These are phyloP conservation scores for Drosera spatulata DNA, from an alignment of 179 eudicot genomes.

Conservation along the genomic window DNA sequence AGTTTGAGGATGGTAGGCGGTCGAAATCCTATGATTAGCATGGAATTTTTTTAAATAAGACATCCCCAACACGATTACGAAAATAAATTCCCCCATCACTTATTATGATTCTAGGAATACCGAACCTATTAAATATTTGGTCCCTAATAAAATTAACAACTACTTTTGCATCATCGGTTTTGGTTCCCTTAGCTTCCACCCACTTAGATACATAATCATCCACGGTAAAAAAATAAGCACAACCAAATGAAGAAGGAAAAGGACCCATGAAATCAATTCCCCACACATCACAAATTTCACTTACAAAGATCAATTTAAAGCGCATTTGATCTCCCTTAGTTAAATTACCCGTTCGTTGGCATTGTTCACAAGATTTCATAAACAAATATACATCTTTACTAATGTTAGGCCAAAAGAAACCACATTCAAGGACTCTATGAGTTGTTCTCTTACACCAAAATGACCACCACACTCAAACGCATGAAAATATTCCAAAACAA, in stretches of 20 bases:
- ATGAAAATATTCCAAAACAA: background rate
- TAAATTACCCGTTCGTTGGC: background rate
- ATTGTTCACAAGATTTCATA: background rate
- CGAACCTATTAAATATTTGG: background rate
- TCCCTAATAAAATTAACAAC: background rate
- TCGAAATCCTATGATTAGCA: too few relatives aligned
- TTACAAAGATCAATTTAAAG: background rate
- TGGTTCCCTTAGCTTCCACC: background rate
- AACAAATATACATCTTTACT: background rate
- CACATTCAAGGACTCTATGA: conserved; percentile 1
- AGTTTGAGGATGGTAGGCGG: too few relatives aligned
- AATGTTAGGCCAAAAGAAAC: conserved; percentile 5
- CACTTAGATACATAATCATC: conserved; percentile 9
- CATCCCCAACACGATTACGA: background rate
- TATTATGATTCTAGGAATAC: background rate
- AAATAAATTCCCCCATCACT: conserved; percentile 6
- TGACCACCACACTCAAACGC: background rate
- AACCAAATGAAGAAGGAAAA: conserved; percentile 3
- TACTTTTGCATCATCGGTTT: background rate
- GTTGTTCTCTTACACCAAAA: background rate
- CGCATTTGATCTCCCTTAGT: conserved; percentile 3
- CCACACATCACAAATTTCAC: conserved; percentile 10
- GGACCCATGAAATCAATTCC: conserved; percentile 9
- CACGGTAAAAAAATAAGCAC: background rate
- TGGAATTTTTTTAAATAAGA: background rate